These are phyloP conservation scores for Rhinocladiella mackenziei DNA, from an alignment of 2,329 filamentous ascomycete genomes.

Conservation along the genomic window DNA sequence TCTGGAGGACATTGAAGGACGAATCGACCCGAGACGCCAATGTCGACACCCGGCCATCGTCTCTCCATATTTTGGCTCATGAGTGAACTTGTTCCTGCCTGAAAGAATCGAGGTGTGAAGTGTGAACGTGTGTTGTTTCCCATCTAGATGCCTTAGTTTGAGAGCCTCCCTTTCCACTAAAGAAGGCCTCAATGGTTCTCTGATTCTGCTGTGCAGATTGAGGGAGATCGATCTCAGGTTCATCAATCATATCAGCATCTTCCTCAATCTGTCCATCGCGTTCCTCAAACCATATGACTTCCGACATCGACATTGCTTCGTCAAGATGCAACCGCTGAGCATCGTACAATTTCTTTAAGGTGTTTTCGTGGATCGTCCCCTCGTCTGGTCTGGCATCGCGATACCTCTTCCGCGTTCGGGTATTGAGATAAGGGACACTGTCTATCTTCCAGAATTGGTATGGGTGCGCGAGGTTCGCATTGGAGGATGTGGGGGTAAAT, in stretches of 20 bases:
- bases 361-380: constrained; percentile 40
- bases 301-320: constrained; percentile 19
- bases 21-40: too few species aligned
- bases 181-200: constrained; percentile 22
- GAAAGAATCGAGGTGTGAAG: too few species aligned
- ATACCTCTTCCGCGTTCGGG: constrained; percentile 57
- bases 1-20: too few species aligned
- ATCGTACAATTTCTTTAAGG: constrained; percentile 26
- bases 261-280: background rate
- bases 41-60: too few species aligned
- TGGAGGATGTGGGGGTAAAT: constrained; percentile 5
- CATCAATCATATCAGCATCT: constrained; percentile 18
- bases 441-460: constrained; percentile 8
- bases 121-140: too few species aligned
- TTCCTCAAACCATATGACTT: constrained; percentile 4
- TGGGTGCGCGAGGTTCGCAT: background rate
- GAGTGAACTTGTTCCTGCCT: too few species aligned
- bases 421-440: constrained; percentile 44
- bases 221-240: constrained; percentile 3
- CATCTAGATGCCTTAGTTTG: background rate
- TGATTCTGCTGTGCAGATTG: constrained; percentile 13
- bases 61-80: too few species aligned
- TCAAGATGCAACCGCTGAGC: constrained; percentile 25
- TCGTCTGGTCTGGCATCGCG: constrained; percentile 57
- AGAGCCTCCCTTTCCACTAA: constrained; percentile 5